These are phyloP conservation scores for Colletotrichum siamense DNA, from an alignment of 2,329 filamentous ascomycete genomes.

Conservation along the genomic window DNA sequence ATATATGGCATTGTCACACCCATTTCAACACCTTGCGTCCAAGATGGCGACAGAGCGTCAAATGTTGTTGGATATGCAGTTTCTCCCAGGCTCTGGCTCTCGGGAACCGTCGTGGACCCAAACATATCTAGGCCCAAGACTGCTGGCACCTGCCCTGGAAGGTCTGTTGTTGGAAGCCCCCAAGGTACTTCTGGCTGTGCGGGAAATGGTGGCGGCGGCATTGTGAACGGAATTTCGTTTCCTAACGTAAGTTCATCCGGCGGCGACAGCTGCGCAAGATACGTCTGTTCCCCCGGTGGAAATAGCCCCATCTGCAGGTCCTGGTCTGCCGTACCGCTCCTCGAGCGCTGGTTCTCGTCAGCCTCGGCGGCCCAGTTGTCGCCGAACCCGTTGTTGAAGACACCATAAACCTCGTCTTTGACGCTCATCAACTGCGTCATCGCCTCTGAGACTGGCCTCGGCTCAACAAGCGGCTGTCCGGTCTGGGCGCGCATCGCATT, in stretches of 20 bases:
- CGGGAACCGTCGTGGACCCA: not conserved
- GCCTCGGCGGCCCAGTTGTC: not conserved
- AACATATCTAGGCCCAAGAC: not conserved
- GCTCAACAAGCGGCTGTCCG: not conserved
- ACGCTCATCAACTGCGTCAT: not conserved
- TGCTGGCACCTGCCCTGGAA: not conserved
- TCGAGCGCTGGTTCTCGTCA: not conserved
- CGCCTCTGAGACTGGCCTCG: not conserved
- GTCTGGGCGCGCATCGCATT: not conserved
- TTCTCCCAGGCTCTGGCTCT: not conserved
- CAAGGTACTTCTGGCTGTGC: not conserved
- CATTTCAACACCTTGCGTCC: not conserved
- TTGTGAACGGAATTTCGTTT: not conserved
- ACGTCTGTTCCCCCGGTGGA: not conserved
- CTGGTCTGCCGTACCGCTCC: not conserved
- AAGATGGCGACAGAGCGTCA: not conserved
- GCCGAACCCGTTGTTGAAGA: not conserved
- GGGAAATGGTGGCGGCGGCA: not conserved
- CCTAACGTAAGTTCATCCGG: not conserved
- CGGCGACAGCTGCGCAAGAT: not conserved
- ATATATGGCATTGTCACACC: not conserved
- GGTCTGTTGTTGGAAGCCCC: not conserved
- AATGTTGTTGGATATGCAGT: not conserved
- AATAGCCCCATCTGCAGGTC: not conserved
- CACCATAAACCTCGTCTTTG: not conserved